phyloP scores from a whole-genome alignment of 2,329 filamentous ascomycete species.

The Colletotrichum sp. region DNA sequence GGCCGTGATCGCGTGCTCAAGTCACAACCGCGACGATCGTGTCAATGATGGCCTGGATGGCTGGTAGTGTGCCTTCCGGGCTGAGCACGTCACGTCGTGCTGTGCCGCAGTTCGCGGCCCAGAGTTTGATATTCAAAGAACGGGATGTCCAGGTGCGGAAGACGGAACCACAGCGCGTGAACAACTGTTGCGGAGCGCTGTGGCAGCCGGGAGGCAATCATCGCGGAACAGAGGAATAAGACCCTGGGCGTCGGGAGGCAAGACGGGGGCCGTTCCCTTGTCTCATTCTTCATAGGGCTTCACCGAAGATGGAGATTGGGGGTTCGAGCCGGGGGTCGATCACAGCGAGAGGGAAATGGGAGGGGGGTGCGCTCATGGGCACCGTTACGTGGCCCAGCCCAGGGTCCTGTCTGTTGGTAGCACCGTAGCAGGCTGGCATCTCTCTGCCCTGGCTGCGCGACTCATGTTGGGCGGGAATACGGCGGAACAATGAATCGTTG shows the following conservation, averaged over 20 bases:
- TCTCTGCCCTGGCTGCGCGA: conserved; percentile 4
- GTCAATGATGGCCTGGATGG: not conserved
- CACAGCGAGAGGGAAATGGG: not conserved
- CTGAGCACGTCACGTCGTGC: not conserved
- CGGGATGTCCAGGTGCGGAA: not conserved
- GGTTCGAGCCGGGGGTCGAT: not conserved
- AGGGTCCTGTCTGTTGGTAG: conserved; percentile 6
- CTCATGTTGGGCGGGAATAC: conserved; percentile 9
- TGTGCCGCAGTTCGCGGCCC: not conserved
- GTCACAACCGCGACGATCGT: not conserved
- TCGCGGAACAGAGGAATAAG: not conserved
- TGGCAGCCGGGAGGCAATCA: not conserved
- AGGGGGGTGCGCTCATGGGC: not conserved
- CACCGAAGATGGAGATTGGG: not conserved
- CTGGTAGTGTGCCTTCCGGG: not conserved
- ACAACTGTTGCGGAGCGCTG: not conserved
- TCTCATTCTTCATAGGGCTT: conserved; percentile 8
- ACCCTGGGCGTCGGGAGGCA: not conserved
- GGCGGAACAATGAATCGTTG: not conserved
- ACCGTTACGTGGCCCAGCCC: conserved; percentile 1
- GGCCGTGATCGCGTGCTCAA: not conserved
- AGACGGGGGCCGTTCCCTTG: not conserved
- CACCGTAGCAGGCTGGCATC: not conserved
- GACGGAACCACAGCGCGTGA: not conserved
- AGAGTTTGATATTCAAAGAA: not conserved